Conservation (phyloP, 176 grass and related monocot genomes). For the Cocos nucifera region DNA sequence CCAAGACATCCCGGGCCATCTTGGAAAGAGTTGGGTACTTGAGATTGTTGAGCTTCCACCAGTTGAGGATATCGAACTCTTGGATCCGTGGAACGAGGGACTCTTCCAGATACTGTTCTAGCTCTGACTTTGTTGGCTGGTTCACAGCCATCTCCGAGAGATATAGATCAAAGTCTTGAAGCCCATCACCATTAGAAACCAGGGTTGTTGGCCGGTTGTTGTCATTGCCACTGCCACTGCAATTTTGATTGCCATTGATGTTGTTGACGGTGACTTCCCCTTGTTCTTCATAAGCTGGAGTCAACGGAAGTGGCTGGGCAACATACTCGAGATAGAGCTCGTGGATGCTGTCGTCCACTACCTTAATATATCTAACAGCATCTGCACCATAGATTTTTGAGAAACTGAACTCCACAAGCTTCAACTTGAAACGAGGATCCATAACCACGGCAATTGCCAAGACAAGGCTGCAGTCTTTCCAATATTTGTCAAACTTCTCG, state of each 20-base stretch:
- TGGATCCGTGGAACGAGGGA: constrained; percentile 53
- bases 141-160: constrained; percentile 61
- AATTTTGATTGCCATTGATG: constrained; percentile 11
- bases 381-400: constrained; percentile 79
- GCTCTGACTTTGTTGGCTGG: constrained; percentile 47
- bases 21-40: constrained; percentile 69
- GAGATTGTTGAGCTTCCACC: constrained; percentile 78
- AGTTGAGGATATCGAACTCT: constrained; percentile 68
- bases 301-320: constrained; percentile 40
- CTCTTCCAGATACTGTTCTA: constrained; percentile 82
- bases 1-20: constrained; percentile 67
- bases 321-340: constrained; percentile 73
- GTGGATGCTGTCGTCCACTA: constrained; percentile 51
- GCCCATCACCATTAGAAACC: constrained; percentile 31
- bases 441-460: constrained; percentile 75
- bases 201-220: constrained; percentile 14
- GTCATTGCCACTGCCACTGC: constrained; percentile 19
- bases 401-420: constrained; percentile 82
- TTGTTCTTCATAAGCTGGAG: constrained; percentile 37
- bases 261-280: constrained; percentile 10
- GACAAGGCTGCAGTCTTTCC: constrained; percentile 87
- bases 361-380: constrained; percentile 54
- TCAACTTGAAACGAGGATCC: constrained; percentile 95
- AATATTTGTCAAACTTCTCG: constrained; percentile 86
- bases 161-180: constrained; percentile 74